These are phyloP conservation scores for Geotrichum candidum DNA, from an alignment of 1,139 yeast genomes.

Conservation along the genomic window DNA sequence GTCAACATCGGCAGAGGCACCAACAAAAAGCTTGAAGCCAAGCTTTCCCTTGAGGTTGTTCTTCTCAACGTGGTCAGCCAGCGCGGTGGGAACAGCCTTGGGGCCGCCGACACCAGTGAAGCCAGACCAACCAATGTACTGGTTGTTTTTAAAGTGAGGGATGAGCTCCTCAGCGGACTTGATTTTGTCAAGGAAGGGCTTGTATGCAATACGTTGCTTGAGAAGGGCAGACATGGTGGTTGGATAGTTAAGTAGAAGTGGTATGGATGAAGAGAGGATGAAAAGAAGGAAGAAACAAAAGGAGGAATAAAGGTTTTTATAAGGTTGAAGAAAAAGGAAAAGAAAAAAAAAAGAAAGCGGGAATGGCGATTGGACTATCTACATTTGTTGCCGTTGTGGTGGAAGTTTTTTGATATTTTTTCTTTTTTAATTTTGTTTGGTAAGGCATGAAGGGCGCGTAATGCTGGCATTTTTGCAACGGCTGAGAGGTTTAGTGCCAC, in stretches of 20 bases:
- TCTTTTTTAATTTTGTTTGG: neutral
- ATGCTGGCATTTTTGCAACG: neutral
- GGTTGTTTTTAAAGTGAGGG: conserved; percentile 80
- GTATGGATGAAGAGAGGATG: neutral
- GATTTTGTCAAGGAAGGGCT: conserved; percentile 74
- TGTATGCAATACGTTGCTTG: conserved; percentile 84
- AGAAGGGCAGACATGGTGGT: conserved; percentile 58
- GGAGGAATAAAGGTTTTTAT: neutral
- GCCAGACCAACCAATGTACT: conserved; percentile 96
- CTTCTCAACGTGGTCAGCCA: conserved; percentile 83
- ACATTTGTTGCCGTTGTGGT: neutral
- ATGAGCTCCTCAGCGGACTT: conserved; percentile 77
- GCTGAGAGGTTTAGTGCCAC: neutral
- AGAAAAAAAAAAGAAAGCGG: neutral
- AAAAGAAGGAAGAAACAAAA: neutral
- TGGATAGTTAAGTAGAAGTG: conserved; percentile 1
- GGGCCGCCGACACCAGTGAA: conserved; percentile 99
- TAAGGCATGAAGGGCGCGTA: neutral
- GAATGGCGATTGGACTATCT: neutral
- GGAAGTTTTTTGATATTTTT: neutral
- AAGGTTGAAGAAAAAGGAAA: neutral
- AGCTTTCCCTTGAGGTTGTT: conserved; percentile 80
- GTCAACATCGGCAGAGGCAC: conserved; percentile 96
- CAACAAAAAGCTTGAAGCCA: conserved; percentile 86
- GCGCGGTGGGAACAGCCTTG: conserved; percentile 80